Conservation (phyloP, 768 basidiomycete genomes). For the Tulasnella sp. region DNA sequence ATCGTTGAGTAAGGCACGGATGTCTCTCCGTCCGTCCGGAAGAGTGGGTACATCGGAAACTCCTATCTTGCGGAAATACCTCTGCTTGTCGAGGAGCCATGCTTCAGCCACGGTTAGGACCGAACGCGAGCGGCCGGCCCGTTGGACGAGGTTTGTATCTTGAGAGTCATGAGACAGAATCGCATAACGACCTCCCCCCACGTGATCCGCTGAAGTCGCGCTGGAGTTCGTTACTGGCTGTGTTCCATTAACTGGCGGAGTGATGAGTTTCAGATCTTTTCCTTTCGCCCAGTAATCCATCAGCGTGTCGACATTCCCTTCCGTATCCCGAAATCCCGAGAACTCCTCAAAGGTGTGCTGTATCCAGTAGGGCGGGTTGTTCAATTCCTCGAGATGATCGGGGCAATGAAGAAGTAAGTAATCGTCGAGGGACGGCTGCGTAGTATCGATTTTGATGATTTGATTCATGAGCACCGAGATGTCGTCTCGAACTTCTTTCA, state of each 20-base stretch:
- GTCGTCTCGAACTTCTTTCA: conserved; percentile 38
- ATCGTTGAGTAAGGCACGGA: conserved; percentile 30
- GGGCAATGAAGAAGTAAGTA: conserved; percentile 38
- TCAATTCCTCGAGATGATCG: conserved; percentile 36
- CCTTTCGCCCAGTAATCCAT: conserved; percentile 1
- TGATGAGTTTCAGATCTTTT: neutral
- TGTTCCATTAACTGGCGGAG: neutral
- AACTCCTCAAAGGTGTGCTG: conserved; percentile 14
- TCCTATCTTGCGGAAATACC: neutral
- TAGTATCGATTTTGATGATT: conserved; percentile 27
- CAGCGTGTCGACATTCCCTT: neutral
- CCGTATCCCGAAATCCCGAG: conserved; percentile 13
- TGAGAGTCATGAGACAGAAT: neutral
- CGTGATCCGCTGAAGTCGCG: neutral
- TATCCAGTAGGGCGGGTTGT: conserved; percentile 40
- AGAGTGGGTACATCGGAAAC: neutral
- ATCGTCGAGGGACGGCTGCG: conserved; percentile 30
- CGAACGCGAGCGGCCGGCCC: neutral
- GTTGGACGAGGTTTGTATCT: neutral
- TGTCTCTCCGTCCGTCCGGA: conserved; percentile 20
- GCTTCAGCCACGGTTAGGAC: neutral
- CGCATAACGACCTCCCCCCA: neutral
- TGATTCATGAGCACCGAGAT: conserved; percentile 38
- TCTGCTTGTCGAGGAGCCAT: neutral
- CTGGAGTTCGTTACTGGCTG: neutral